Evolutionary conservation across 2,329 filamentous ascomycete species (phyloP), one percentile per base, ranked within the genome.

Genomic region (Madurella fahalii): DNA sequence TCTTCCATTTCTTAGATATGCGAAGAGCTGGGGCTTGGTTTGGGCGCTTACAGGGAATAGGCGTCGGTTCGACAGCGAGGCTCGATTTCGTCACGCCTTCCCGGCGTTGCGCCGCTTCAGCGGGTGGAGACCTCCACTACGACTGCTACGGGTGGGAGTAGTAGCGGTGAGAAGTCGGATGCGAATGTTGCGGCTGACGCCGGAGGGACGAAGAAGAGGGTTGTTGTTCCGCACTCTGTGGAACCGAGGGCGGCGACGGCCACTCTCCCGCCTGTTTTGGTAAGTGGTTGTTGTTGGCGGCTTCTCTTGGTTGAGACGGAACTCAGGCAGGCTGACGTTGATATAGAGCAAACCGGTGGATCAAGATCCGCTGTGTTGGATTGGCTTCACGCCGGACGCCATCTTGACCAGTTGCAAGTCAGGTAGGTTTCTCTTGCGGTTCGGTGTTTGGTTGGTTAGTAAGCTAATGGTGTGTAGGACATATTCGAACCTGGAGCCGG

Each of bases 391-490:
- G 52, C 87, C 96, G 68, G 86, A 95, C 64, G 87, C 87, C 59
- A 96, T 99, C 62, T 85, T 97, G 66, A 96, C 91, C 37, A 90
- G 90, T 62, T 96, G 91, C 73, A 88, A 90, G 68, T 89, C 86
- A 73, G 93, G 93, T 95, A 76, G 71, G 86, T 77, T 25, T 13
- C 34, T 17, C 2, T 18, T 37, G 15, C 16, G 13, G 18, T 11
- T 13, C 20, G 8, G 25, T n/a, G 31, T 39, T 18, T 1, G 17
- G 17, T n/a, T 8, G 31, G 15, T 8, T 47, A 37, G 11, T 16
- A 4, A 16, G 32, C 12, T 49, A 18, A 52, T 12, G 41, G 4
- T 18, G n/a, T 25, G 18, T 47, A 73, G 72, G 72, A 18, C 72
- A 74, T 58, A 68, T 75, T 46, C 68, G 73, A 54, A 73, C 72